Base-by-base conservation (phyloP, 768 basidiomycete species). In the Lactarius hatsudake region DNA sequence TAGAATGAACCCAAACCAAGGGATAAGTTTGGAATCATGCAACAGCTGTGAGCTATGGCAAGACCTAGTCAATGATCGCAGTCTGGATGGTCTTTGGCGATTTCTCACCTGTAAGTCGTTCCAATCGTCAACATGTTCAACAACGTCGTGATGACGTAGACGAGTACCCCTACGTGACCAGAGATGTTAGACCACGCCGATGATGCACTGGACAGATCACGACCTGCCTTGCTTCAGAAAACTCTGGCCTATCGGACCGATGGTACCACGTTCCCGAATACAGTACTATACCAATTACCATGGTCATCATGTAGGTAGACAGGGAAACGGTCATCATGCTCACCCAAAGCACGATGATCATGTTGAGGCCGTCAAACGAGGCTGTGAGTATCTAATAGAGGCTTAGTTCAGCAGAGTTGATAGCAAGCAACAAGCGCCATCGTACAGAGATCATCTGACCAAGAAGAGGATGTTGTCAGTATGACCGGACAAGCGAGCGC, bases 191-290 rank as follows among this genome's bases (percentile, higher is more conserved):
- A 63, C 20, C 5, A 23, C 23, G 48, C 2, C 36, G 54, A 36
- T 36, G 18, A n/a, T 17, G 34, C 48, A 15, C 13, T n/a, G 48
- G 12, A 48, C 15, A 26, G 32, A 60, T 32, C 43, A 58, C 18
- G 38, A 53, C 68, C 2, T 60, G 45, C 70, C 70, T 66, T 71
- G 70, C 32, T 55, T 68, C 32, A 71, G 36, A 53, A 71, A 70
- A 51, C 51, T 65, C 51, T 58, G 32, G 28, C 64, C 65, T 26
- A 71, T 55, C 9, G 59, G 58, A 8, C 68, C 65, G 9, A 56
- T 26, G 7, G 59, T 36, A 36, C 65, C 64, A 9, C 38, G 70
- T 32, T 62, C 36, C 15, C 23, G 32, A 58, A 71, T 10, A 51
- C 62, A 71, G 51, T 67, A 23, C 70, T 71, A 42, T 9, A 38